Conservation (phyloP, 2,329 filamentous ascomycete species). For the Phialophora expanda region DNA sequence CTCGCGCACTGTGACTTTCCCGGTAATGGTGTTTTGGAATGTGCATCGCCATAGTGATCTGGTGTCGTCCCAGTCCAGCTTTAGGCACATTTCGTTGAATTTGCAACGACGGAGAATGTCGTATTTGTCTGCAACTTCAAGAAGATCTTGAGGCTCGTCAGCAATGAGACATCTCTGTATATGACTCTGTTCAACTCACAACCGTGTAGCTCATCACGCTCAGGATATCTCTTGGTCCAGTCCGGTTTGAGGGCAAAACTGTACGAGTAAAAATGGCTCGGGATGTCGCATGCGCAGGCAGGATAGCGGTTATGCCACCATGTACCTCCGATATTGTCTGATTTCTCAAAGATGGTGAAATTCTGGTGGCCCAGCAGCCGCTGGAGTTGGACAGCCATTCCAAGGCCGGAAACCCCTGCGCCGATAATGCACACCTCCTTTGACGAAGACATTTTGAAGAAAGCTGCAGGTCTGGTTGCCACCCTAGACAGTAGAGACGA, state of each 20-base stretch:
- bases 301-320: slow-evolving; percentile 5
- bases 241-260: slow-evolving; percentile 37
- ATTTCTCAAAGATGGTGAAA: slow-evolving; percentile 2
- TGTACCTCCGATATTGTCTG: neutral
- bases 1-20: neutral
- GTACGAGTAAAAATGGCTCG: slow-evolving; percentile 35
- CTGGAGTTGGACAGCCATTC: neutral
- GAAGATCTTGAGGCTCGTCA: neutral
- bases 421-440: neutral
- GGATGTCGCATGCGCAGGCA: slow-evolving; percentile 6
- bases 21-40: too few species aligned
- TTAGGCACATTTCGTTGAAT: too few species aligned
- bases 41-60: too few species aligned
- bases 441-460: neutral
- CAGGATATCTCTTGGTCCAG: slow-evolving; percentile 30
- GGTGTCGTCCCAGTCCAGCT: too few species aligned
- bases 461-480: too few species aligned
- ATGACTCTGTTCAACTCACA: neutral
- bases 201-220: neutral
- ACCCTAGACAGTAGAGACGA: too few species aligned
- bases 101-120: too few species aligned
- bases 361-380: neutral
- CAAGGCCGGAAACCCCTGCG: neutral
- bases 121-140: too few species aligned
- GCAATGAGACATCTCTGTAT: neutral